These are phyloP conservation scores for Omphalotus guepiniiformis DNA, from an alignment of 768 basidiomycete species.

Conservation along the genomic window DNA sequence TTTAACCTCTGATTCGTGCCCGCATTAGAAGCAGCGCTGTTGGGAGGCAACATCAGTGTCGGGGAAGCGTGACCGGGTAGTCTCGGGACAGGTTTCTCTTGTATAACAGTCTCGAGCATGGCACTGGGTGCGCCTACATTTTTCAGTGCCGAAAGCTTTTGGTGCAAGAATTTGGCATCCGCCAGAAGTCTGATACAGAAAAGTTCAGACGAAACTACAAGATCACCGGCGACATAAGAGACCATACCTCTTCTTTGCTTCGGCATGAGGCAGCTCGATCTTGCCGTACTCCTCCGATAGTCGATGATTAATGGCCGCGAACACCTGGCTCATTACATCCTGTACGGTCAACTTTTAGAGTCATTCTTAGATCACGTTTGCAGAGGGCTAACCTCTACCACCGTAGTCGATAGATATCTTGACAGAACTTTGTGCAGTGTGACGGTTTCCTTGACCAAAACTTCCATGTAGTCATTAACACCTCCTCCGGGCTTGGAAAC, in stretches of 20 bases:
- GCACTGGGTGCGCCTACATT: constrained; percentile 66
- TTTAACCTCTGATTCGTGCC: constrained; percentile 46
- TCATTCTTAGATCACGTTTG: not conserved
- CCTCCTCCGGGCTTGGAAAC: constrained; percentile 55
- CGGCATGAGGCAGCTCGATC: constrained; percentile 77
- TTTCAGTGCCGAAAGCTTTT: constrained; percentile 70
- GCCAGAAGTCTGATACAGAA: constrained; percentile 57
- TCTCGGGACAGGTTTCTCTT: constrained; percentile 66
- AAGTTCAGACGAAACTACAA: constrained; percentile 5
- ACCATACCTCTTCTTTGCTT: constrained; percentile 81
- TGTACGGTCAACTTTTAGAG: constrained; percentile 26
- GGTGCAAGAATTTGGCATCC: constrained; percentile 74
- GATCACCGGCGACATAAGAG: not conserved
- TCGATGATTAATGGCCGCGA: constrained; percentile 88
- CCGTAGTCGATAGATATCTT: constrained; percentile 72
- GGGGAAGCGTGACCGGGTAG: constrained; percentile 10
- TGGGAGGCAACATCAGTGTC: constrained; percentile 5
- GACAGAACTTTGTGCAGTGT: constrained; percentile 95
- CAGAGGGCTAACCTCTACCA: constrained; percentile 69
- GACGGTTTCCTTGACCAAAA: constrained; percentile 91
- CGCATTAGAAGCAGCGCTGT: constrained; percentile 24
- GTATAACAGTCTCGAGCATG: constrained; percentile 83
- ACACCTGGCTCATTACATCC: constrained; percentile 94
- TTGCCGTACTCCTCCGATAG: constrained; percentile 81
- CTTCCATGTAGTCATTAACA: constrained; percentile 87